Evolutionary conservation across 2,329 filamentous ascomycete genomes (phyloP).

Genomic region (Botrytis galanthina): DNA sequence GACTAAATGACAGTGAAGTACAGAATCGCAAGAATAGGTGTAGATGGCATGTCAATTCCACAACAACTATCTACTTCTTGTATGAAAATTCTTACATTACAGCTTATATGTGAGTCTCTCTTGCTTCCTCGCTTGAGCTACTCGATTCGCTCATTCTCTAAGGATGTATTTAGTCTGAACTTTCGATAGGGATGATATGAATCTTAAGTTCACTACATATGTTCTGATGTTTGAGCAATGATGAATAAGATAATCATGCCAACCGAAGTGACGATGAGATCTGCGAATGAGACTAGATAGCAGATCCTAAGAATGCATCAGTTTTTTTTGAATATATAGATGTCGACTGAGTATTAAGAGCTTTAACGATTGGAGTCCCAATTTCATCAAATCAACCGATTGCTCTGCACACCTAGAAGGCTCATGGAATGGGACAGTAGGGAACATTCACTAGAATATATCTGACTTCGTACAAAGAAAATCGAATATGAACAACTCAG

Average conservation of each 20-base stretch:
- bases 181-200: neutral
- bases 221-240: neutral
- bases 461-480: neutral
- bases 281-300: neutral
- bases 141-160: neutral
- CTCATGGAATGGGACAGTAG: neutral
- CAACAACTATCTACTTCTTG: neutral
- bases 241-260: neutral
- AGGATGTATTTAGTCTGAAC: accelerated
- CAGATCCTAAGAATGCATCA: neutral
- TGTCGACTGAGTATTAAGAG: neutral
- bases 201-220: neutral
- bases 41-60: neutral
- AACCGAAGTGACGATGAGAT: neutral
- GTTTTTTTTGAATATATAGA: neutral
- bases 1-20: neutral
- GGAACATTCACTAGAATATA: neutral
- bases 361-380: neutral
- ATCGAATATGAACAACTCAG: neutral
- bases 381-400: neutral
- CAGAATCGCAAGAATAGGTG: neutral
- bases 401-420: neutral
- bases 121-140: neutral
- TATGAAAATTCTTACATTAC: neutral
- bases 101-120: neutral